Percentiles rank a stretch among this genome's conserved stretches.
phyloP scores from a whole-genome alignment of 371 early-diverging fungal genomes.

The Rhizopus microsporus region DNA sequence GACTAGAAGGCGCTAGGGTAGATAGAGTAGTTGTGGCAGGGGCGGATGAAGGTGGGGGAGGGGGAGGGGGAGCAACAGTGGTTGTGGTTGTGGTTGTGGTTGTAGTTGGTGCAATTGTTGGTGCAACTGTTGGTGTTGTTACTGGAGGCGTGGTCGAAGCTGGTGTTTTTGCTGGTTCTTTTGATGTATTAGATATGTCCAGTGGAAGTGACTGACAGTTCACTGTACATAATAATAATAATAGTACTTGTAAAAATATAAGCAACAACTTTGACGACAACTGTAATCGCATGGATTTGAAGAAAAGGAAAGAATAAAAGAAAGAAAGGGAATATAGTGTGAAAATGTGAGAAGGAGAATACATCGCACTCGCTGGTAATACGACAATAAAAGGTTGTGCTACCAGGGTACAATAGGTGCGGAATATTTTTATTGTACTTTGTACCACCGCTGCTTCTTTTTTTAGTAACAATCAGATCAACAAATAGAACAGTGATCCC shows the following conservation, averaged over 20 bases:
- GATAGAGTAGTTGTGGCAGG: slow-evolving; percentile 2
- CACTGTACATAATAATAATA: background rate
- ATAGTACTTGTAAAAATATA: background rate
- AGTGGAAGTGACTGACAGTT: background rate
- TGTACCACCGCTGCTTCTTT: too few species aligned
- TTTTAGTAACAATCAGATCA: too few species aligned
- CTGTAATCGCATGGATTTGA: background rate
- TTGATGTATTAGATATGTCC: background rate
- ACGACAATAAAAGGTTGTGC: slow-evolving; percentile 1
- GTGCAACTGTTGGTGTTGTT: background rate
- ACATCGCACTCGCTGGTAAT: background rate
- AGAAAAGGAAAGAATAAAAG: background rate
- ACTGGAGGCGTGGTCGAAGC: background rate
- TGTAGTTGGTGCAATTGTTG: background rate
- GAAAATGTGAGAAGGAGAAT: background rate
- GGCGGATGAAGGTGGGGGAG: background rate
- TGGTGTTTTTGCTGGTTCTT: background rate
- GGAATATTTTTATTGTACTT: background rate
- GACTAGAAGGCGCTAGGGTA: slow-evolving; percentile 11
- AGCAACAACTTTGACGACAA: background rate
- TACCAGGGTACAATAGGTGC: background rate
- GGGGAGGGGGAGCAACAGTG: background rate
- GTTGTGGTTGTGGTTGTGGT: background rate
- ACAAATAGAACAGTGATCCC: too few species aligned
- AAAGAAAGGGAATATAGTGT: background rate